Evolutionary conservation across 2,329 filamentous ascomycete species (phyloP).

Genomic region (Gaeumannomyces tritici): DNA sequence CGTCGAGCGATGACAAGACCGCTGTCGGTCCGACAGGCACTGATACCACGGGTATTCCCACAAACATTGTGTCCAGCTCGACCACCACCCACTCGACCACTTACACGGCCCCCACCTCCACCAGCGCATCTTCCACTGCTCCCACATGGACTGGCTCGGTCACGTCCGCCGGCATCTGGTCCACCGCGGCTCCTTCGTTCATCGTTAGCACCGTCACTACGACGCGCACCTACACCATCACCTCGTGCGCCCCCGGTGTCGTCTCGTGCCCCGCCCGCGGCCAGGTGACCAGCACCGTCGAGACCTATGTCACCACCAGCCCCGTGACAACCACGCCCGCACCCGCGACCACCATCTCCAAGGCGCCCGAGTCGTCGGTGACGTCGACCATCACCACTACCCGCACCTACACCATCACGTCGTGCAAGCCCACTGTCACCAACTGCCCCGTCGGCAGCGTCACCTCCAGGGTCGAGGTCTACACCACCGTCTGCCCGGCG

Average conservation of each 20-base stretch:
- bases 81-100: slow-evolving; percentile 17
- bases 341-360: not conserved
- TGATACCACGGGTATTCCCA: not conserved
- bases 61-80: slow-evolving; percentile 8
- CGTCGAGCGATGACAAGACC: not conserved
- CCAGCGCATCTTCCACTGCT: slow-evolving; percentile 15
- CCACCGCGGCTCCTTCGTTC: not conserved
- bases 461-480: slow-evolving; percentile 17
- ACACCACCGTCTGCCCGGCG: slow-evolving; percentile 31
- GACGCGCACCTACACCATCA: slow-evolving; percentile 16
- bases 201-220: slow-evolving; percentile 9
- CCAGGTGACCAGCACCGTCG: slow-evolving; percentile 15
- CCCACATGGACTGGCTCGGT: slow-evolving; percentile 18
- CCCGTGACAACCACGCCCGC: slow-evolving; percentile 12
- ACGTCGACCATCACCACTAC: slow-evolving; percentile 12
- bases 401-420: slow-evolving; percentile 16
- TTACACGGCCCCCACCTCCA: slow-evolving; percentile 16
- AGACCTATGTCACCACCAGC: slow-evolving; percentile 29
- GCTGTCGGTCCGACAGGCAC: slow-evolving; percentile 6
- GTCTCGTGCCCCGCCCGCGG: slow-evolving; percentile 17
- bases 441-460: slow-evolving; percentile 17
- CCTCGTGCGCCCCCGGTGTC: slow-evolving; percentile 15
- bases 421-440: slow-evolving; percentile 16
- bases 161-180: slow-evolving; percentile 27
- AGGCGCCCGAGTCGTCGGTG: not conserved